phyloP scores from a whole-genome alignment of 2,329 filamentous ascomycete species.

The Helminthosporium solani region DNA sequence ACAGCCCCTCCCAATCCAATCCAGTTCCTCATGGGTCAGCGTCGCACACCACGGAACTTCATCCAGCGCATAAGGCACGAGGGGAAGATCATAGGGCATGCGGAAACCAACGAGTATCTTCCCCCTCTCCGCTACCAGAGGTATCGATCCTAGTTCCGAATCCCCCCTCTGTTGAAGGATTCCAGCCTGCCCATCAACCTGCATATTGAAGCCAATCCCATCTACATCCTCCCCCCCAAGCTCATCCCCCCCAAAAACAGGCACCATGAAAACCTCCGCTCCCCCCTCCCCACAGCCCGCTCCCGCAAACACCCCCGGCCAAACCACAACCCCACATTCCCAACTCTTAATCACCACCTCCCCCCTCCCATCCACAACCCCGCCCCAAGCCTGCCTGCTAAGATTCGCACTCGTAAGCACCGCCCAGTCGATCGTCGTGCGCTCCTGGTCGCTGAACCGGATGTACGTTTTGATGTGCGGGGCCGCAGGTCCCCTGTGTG shows the following conservation, averaged over 20 bases:
- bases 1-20: constrained; percentile 53
- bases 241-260: constrained; percentile 64
- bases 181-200: too few relatives aligned
- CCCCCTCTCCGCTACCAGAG: constrained; percentile 10
- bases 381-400: constrained; percentile 87
- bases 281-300: constrained; percentile 29
- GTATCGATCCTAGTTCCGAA: neutral
- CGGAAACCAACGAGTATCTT: constrained; percentile 63
- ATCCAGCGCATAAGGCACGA: constrained; percentile 61
- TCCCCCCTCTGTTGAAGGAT: neutral
- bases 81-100: constrained; percentile 79
- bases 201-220: constrained; percentile 15
- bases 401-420: constrained; percentile 88
- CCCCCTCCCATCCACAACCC: constrained; percentile 56
- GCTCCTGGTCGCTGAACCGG: constrained; percentile 52
- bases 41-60: constrained; percentile 80
- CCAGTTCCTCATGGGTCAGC: constrained; percentile 58
- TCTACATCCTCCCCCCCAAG: neutral
- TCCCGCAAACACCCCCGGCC: constrained; percentile 66
- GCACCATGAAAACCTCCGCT: constrained; percentile 58
- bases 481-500: constrained; percentile 59
- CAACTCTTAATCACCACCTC: constrained; percentile 74
- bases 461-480: constrained; percentile 92
- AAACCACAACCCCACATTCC: constrained; percentile 80
- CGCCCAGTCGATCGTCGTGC: constrained; percentile 72